Conservation (phyloP, 1,284 basidiomycete genomes). For the Trichosporon asahii region DNA sequence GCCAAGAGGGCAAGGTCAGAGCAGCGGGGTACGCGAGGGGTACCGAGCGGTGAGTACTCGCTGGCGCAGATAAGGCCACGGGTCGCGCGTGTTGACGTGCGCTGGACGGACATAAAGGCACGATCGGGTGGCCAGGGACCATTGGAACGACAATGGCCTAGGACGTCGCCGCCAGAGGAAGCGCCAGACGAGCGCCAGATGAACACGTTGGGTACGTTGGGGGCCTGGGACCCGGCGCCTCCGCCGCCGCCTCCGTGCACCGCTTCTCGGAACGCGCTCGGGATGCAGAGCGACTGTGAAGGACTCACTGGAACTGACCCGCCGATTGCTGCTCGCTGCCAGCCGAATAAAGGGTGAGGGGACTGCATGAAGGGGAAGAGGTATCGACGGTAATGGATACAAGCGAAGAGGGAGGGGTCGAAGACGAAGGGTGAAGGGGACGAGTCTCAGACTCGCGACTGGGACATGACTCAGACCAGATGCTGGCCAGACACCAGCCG, state of each 20-base stretch:
- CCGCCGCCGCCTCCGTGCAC: neutral
- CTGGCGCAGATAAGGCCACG: neutral
- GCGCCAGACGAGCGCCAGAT: neutral
- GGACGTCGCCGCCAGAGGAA: neutral
- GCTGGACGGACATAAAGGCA: neutral
- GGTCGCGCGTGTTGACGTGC: neutral
- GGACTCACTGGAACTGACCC: neutral
- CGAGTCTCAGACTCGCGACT: neutral
- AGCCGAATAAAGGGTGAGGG: neutral
- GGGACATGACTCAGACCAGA: neutral
- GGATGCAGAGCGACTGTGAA: neutral
- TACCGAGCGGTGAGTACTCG: neutral
- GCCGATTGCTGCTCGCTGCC: no score
- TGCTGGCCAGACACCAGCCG: neutral
- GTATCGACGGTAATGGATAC: neutral
- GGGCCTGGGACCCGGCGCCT: neutral
- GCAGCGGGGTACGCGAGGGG: no score
- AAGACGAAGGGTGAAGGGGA: neutral
- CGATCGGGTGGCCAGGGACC: neutral
- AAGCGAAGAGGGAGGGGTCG: neutral
- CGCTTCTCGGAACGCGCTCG: neutral
- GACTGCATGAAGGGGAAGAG: neutral
- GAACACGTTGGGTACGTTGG: neutral
- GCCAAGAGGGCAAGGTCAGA: no score
- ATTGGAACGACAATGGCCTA: neutral